Evolutionary conservation across 805 yeast species (phyloP).

Genomic region (Millerozyma acaciae): DNA sequence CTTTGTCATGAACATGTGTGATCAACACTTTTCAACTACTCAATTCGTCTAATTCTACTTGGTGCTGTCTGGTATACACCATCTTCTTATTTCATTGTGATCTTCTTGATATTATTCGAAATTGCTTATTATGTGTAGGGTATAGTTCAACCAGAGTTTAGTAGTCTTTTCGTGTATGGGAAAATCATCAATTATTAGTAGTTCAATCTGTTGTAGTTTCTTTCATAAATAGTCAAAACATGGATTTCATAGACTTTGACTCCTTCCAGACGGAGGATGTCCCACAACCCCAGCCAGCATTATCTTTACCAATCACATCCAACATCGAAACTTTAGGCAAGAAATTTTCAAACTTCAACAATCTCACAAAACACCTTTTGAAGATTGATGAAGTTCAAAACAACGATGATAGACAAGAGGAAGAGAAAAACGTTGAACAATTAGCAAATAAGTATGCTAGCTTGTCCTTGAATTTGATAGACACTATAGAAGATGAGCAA

Average conservation of each 20-base stretch:
- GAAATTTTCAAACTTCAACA: conserved; percentile 30
- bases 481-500: conserved; percentile 9
- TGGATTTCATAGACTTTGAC: conserved; percentile 43
- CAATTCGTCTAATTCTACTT: too few relatives aligned
- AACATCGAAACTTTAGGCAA: conserved; percentile 34
- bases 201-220: too few relatives aligned
- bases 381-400: conserved; percentile 14
- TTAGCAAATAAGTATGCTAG: conserved; percentile 48
- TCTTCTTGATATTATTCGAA: too few relatives aligned
- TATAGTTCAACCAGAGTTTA: too few relatives aligned
- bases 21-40: too few relatives aligned
- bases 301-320: conserved; percentile 36
- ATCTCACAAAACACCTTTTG: conserved; percentile 27
- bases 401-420: conserved; percentile 6
- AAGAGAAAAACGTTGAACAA: conserved; percentile 1
- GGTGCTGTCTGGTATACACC: too few relatives aligned
- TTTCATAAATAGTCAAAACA: conserved; percentile 10
- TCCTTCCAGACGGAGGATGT: conserved; percentile 26
- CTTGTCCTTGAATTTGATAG: conserved; percentile 38
- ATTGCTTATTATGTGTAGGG: too few relatives aligned
- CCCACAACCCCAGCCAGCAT: conserved; percentile 43
- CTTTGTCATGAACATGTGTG: too few relatives aligned
- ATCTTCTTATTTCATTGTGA: too few relatives aligned
- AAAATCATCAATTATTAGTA: background rate
- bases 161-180: background rate